Conservation (phyloP, 176 grass and related monocot species). For the Neostapfia colusana region DNA sequence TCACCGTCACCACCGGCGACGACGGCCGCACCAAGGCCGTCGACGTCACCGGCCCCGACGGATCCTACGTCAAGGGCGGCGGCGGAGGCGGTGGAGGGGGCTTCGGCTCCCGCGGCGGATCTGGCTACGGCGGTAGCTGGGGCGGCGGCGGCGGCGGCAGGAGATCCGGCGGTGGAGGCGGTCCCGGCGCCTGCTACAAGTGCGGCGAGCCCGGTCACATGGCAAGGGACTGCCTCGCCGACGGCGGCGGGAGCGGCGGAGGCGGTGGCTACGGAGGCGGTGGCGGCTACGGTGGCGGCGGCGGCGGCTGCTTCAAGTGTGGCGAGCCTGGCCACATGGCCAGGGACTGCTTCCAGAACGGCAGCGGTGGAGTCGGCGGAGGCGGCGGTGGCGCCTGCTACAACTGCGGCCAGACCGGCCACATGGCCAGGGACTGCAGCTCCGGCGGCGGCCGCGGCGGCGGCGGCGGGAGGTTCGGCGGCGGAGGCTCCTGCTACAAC, state of each 20-base stretch:
- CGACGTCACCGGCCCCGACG: conserved; percentile 89
- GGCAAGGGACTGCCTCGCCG: conserved; percentile 44
- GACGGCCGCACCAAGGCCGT: conserved; percentile 94
- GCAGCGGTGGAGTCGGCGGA: conserved; percentile 18
- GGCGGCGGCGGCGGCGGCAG: conserved; percentile 41
- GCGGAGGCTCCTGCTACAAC: conserved; percentile 74
- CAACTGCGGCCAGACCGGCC: conserved; percentile 74
- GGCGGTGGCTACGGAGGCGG: neutral
- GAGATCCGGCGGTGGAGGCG: conserved; percentile 56
- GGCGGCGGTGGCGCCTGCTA: conserved; percentile 65
- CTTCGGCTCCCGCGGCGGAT: conserved; percentile 45
- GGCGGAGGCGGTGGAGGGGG: conserved; percentile 41
- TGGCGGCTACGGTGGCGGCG: conserved; percentile 8
- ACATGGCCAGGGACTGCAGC: conserved; percentile 72
- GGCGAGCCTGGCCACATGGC: conserved; percentile 53
- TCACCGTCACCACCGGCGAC: conserved; percentile 48
- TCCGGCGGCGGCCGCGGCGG: conserved; percentile 25
- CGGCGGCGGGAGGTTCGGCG: conserved; percentile 36
- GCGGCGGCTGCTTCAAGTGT: conserved; percentile 53
- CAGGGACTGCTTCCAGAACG: conserved; percentile 56
- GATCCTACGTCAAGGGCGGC: conserved; percentile 68
- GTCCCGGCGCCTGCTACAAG: conserved; percentile 39
- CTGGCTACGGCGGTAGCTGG: conserved; percentile 46
- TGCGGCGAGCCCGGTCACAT: conserved; percentile 58
- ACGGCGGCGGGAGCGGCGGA: neutral